These are phyloP conservation scores for Penicillium cinerascens DNA, from an alignment of 495 filamentous ascomycete genomes.

Conservation along the genomic window DNA sequence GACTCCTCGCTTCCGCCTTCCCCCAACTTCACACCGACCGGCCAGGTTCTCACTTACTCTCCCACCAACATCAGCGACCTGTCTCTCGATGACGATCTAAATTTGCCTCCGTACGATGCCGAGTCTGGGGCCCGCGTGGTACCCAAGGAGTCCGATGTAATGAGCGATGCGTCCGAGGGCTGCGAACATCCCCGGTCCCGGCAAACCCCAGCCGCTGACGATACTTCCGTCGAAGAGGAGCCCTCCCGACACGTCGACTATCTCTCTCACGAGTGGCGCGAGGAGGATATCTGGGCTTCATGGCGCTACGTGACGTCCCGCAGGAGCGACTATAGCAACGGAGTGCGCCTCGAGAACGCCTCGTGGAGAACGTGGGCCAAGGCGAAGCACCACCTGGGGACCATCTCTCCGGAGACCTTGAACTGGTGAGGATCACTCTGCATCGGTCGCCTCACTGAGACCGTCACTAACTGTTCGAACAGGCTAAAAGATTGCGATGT, in stretches of 20 bases:
- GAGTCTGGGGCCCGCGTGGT: slow-evolving; percentile 16
- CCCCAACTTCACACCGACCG: slow-evolving; percentile 30
- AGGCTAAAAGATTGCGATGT: slow-evolving; percentile 98
- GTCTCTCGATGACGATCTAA: slow-evolving; percentile 57
- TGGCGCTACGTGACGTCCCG: slow-evolving; percentile 89
- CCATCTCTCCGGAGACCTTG: slow-evolving; percentile 80
- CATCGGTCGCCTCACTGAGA: not conserved
- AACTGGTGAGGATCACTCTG: slow-evolving; percentile 68
- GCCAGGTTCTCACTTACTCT: slow-evolving; percentile 33
- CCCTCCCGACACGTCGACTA: slow-evolving; percentile 95
- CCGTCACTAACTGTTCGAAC: not conserved
- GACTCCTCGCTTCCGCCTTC: slow-evolving; percentile 41
- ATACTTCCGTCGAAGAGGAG: slow-evolving; percentile 69
- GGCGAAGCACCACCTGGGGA: slow-evolving; percentile 76
- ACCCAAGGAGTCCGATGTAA: slow-evolving; percentile 14
- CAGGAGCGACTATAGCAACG: slow-evolving; percentile 72
- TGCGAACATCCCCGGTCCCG: slow-evolving; percentile 8
- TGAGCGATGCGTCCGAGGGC: slow-evolving; percentile 24
- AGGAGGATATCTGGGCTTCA: slow-evolving; percentile 97
- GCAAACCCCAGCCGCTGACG: slow-evolving; percentile 63
- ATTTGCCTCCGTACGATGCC: slow-evolving; percentile 56
- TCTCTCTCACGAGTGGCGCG: slow-evolving; percentile 89
- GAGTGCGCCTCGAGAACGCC: slow-evolving; percentile 85
- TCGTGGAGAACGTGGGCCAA: slow-evolving; percentile 99
- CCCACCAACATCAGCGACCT: slow-evolving; percentile 64